phyloP scores from a whole-genome alignment of 805 yeast genomes.

The Lipomyces chichibuensis region DNA sequence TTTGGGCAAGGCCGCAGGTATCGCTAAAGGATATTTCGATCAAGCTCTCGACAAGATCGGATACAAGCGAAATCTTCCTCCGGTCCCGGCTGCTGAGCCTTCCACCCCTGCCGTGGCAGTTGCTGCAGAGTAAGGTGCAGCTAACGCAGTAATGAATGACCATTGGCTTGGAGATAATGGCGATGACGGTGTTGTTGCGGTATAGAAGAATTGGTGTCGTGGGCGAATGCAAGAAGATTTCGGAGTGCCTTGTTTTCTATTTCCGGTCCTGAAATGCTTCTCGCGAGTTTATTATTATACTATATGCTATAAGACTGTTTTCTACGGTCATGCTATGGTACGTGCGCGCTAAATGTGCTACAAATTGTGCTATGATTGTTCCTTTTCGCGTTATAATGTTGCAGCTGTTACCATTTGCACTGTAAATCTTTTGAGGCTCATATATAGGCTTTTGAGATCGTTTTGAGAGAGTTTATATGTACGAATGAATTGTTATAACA shows the following conservation, averaged over 20 bases:
- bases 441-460: background rate
- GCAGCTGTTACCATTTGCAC: background rate
- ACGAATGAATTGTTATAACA: background rate
- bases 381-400: background rate
- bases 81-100: constrained; percentile 22
- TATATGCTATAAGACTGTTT: background rate
- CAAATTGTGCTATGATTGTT: background rate
- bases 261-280: background rate
- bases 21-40: constrained; percentile 14
- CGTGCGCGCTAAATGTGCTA: background rate
- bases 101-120: constrained; percentile 7
- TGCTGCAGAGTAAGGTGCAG: constrained; percentile 9
- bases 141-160: background rate
- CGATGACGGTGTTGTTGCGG: constrained; percentile 5
- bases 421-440: background rate
- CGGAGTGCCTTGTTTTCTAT: background rate
- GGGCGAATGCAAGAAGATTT: background rate
- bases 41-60: constrained; percentile 33
- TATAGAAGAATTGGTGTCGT: background rate
- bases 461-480: background rate
- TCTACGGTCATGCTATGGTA: background rate
- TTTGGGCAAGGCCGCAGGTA: constrained; percentile 15
- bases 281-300: background rate
- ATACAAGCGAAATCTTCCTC: constrained; percentile 32
- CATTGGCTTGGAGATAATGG: background rate